Evolutionary conservation across 1,284 basidiomycete species (phyloP), one percentile per base, ranked within the genome.

Genomic region (Ganoderma sinense): DNA sequence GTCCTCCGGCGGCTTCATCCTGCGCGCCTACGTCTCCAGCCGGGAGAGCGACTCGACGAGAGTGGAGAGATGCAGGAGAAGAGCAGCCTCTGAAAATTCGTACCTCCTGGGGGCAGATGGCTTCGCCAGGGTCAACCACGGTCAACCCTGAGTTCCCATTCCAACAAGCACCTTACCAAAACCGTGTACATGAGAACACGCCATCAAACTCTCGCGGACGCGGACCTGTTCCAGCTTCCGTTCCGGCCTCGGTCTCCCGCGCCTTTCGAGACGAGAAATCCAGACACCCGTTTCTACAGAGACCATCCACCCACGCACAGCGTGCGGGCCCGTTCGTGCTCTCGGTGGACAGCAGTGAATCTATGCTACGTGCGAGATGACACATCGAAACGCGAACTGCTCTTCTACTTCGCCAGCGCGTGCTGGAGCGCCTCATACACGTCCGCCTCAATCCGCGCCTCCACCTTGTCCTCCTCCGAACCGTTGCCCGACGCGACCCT

Each of bases 391-490:
- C 60, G 62, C 31, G 8, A 18, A 59, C 4, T 39, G 23, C 16
- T 41, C 59, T 63, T 69, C 81, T 87, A 92, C 82, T 91, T 91
- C 69, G 87, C 79, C 66, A 97, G 82, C 71, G 97, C 96, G 76
- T 95, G 88, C 83, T 99, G 97, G 74, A 99, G 86, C 64, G 96
- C 91, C 85, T 98, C 97, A 81, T 96, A 98, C 74, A 99, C 97
- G 80, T 98, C 96, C 63, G 95, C 94, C 85, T 99, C 97, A 82
- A 99, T 92, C 78, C 93, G 90, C 63, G 97, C 97, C 85, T 97
- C 97, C 72, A 93, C 87, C 88, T 97, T 99, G 83, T 97, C 96
- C 78, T 92, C 92, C 80, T 98, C 96, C 68, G 95, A 93, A 56
- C 95, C 96, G 77, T 88, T 94, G 60, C 96, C 95, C 66, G 86